A percentile compares a stretch with the other conserved stretches of the same genome.
These are phyloP conservation scores for Trypanosoma mega DNA, from an alignment of 208 protist genomes.

Conservation along the genomic window DNA sequence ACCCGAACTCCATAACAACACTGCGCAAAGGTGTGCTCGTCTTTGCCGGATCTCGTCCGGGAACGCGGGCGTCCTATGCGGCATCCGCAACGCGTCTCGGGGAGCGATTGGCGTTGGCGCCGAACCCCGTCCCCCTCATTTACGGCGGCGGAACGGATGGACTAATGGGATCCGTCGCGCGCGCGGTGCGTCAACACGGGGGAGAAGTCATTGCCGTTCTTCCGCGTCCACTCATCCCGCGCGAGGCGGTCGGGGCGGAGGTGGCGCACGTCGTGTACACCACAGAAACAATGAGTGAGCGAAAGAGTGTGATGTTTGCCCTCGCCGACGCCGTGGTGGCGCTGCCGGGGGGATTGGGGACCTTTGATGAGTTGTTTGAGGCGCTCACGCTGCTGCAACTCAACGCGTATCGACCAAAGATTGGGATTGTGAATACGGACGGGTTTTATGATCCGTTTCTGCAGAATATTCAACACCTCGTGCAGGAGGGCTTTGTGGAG, in stretches of 20 bases:
- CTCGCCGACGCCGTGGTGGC: constrained; percentile 63
- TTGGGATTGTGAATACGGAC: constrained; percentile 71
- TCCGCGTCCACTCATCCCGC: constrained; percentile 42
- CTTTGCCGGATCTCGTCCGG: constrained; percentile 58
- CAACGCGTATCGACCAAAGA: constrained; percentile 65
- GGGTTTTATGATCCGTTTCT: constrained; percentile 75
- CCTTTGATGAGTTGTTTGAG: constrained; percentile 85
- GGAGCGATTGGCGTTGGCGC: constrained; percentile 34
- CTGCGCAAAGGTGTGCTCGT: constrained; percentile 66
- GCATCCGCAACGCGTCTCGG: constrained; percentile 47
- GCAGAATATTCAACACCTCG: constrained; percentile 47
- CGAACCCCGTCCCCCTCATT: constrained; percentile 46
- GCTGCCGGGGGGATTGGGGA: constrained; percentile 77
- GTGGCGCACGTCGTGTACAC: constrained; percentile 62
- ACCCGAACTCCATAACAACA: no score
- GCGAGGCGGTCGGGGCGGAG: constrained; percentile 57
- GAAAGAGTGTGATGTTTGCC: constrained; percentile 86
- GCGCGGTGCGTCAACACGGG: constrained; percentile 26
- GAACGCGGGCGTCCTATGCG: constrained; percentile 39
- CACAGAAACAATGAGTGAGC: constrained; percentile 76
- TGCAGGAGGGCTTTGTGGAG: constrained; percentile 68
- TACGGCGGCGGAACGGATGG: constrained; percentile 82
- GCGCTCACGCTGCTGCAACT: constrained; percentile 82
- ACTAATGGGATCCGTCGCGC: constrained; percentile 73
- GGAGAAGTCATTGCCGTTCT: constrained; percentile 65